These are phyloP conservation scores for Trametes coccinea DNA, from an alignment of 768 basidiomycete genomes.

Conservation along the genomic window DNA sequence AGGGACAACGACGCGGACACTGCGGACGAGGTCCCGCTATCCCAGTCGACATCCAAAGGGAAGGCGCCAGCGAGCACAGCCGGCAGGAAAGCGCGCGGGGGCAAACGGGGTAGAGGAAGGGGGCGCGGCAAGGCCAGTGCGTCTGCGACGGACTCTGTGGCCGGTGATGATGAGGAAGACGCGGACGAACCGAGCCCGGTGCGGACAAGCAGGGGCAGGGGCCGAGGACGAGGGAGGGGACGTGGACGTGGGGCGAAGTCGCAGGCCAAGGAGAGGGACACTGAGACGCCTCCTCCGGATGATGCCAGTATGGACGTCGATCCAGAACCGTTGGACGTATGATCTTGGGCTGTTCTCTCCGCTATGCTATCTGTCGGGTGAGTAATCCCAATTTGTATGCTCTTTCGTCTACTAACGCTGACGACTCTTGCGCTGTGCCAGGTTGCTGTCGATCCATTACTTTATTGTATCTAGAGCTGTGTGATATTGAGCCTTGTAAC, in stretches of 20 bases:
- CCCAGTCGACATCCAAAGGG: slow-evolving; percentile 31
- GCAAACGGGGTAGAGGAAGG: slow-evolving; percentile 34
- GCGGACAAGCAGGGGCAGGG: slow-evolving; percentile 33
- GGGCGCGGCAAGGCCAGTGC: slow-evolving; percentile 30
- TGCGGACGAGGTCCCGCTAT: slow-evolving; percentile 17
- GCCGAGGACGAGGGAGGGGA: slow-evolving; percentile 35
- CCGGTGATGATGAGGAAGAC: slow-evolving; percentile 43
- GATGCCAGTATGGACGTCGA: slow-evolving; percentile 24
- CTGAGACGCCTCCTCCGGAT: slow-evolving; percentile 21
- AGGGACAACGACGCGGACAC: slow-evolving; percentile 59
- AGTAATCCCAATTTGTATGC: neutral
- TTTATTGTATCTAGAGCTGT: slow-evolving; percentile 11
- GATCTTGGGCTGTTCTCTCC: neutral
- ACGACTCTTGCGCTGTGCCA: neutral
- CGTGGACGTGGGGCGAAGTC: slow-evolving; percentile 31
- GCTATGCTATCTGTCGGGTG: neutral
- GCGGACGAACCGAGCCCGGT: slow-evolving; percentile 35
- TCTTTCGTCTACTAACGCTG: neutral
- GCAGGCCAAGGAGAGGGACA: slow-evolving; percentile 22
- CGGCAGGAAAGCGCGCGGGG: slow-evolving; percentile 27
- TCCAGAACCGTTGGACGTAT: slow-evolving; percentile 11
- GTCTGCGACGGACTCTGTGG: slow-evolving; percentile 27
- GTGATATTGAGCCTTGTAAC: slow-evolving; percentile 1
- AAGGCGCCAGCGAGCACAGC: slow-evolving; percentile 26
- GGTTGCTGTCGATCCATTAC: slow-evolving; percentile 2